Conservation (phyloP, 257 asterid species). For the Solanum megistacrolobum region DNA sequence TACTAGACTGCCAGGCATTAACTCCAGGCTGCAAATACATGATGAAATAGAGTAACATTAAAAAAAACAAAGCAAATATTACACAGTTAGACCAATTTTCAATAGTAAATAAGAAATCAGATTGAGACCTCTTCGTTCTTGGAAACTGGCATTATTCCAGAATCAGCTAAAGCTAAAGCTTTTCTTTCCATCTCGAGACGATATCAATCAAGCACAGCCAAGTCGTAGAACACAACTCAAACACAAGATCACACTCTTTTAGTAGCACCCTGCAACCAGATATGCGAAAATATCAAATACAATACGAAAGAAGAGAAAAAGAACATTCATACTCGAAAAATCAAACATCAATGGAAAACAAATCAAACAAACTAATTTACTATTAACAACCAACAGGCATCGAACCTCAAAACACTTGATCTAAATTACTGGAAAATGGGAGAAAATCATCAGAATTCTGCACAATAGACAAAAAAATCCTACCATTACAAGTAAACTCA, state of each 20-base stretch:
- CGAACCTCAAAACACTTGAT: not conserved
- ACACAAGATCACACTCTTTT: not conserved
- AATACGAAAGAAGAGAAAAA: not conserved
- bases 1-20: constrained; percentile 28
- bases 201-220: not conserved
- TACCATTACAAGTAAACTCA: not conserved
- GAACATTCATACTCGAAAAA: constrained; percentile 13
- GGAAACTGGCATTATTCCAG: not conserved
- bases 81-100: not conserved
- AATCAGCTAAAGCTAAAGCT: not conserved
- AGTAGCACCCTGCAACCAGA: not conserved
- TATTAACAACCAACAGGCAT: not conserved
- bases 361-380: not conserved
- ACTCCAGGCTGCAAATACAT: constrained; percentile 34
- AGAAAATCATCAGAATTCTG: too few relatives aligned
- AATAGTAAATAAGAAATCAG: not conserved
- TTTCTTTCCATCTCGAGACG: not conserved
- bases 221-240: constrained; percentile 17
- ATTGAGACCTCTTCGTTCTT: not conserved
- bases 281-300: not conserved
- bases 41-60: not conserved
- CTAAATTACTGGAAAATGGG: not conserved
- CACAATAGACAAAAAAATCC: too few relatives aligned
- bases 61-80: not conserved
- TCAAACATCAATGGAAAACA: not conserved